Base-by-base conservation (phyloP, 768 basidiomycete species). In the Mrakia blollopis region DNA sequence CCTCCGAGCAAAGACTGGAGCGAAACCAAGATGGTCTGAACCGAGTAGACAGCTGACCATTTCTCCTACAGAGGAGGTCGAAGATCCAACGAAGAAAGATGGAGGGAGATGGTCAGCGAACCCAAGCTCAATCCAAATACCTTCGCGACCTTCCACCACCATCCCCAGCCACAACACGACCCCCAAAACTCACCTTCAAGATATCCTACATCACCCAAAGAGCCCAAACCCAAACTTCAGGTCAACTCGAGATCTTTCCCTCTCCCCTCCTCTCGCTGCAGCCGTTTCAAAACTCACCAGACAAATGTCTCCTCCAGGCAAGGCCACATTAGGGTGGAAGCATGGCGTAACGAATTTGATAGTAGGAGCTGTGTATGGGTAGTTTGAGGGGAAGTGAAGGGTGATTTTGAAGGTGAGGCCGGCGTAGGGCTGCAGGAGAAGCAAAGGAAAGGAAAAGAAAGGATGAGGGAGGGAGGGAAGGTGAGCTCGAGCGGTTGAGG, bases 1-100 rank as follows among this genome's bases (percentile, higher is more conserved):
- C 93, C 93, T 80, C 93, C 93, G 67, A 96, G 87, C 52, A 96
- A 85, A 14, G 91, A 92, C 81, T 96, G 94, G 75, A 96, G 83
- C 18, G 93, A 94, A 13, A 95, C 85, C 28, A 96, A 87, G 60
- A 96, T 91, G 0, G 92, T 94, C 79, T 93, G 92, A 50, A 94
- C 93, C 77, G 91, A 92, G 83, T 95, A 93, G 1, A 94, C 91
- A 10, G 94, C 93, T 4, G 92, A 92, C 94, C 73, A 78, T 39
- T 73, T 47, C 54, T 65, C 52, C 37, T n/a, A 37, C 7, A n/a
- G n/a, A n/a, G n/a, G 0, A 82, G 25, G 37, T 39, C 23, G n/a
- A n/a, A n/a, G n/a, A n/a, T n/a, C n/a, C n/a, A n/a, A n/a, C 25
- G 37, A n/a, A n/a, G 5, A 37, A 41, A 37, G 6, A 23, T 3